Evolutionary conservation across 129 eudicot genomes (phyloP).

Genomic region (Escallonia rubra): DNA sequence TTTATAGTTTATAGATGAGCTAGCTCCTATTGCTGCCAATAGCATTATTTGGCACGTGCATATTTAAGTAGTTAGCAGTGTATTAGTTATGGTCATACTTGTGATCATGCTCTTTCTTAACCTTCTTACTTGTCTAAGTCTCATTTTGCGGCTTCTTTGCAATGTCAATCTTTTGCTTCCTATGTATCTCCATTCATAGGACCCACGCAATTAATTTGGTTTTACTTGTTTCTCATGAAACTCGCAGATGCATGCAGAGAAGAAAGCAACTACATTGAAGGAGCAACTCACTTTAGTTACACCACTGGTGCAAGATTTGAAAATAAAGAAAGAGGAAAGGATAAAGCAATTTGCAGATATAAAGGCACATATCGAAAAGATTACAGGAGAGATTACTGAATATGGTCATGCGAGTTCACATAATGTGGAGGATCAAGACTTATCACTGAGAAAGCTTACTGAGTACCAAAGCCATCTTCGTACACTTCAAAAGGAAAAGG

Average conservation of each 20-base stretch:
- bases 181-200: no score
- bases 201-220: no score
- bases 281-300: constrained; percentile 67
- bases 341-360: constrained; percentile 67
- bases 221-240: constrained; percentile 2
- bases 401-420: constrained; percentile 37
- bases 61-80: no score
- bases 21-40: no score
- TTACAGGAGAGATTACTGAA: constrained; percentile 63
- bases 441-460: constrained; percentile 68
- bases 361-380: constrained; percentile 65
- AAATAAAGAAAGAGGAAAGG: constrained; percentile 59
- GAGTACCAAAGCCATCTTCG: constrained; percentile 67
- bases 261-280: constrained; percentile 57
- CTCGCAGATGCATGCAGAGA: constrained; percentile 49
- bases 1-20: no score
- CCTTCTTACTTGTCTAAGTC: not conserved
- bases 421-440: constrained; percentile 60
- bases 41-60: no score
- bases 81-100: no score
- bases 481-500: constrained; percentile 83
- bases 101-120: no score
- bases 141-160: not conserved
- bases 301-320: constrained; percentile 67
- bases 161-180: no score